phyloP scores from a whole-genome alignment of 768 basidiomycete species.

The Podaxis carcinomalis region DNA sequence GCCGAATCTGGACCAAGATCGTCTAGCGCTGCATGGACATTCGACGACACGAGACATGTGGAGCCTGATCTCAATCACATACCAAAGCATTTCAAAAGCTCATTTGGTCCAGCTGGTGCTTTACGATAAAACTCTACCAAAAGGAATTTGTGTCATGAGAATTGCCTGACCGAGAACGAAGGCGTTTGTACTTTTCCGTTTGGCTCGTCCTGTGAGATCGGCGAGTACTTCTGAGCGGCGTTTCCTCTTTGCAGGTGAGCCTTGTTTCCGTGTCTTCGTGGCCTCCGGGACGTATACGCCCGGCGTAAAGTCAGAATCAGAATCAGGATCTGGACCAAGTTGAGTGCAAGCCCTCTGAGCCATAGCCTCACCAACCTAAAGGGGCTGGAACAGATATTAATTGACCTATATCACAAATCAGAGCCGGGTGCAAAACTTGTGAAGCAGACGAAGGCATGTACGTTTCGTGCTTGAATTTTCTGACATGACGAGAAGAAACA shows the following conservation, averaged over 20 bases:
- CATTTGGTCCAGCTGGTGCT: background rate
- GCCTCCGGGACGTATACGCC: slow-evolving; percentile 32
- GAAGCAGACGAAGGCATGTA: slow-evolving; percentile 11
- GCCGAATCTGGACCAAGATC: slow-evolving; percentile 1
- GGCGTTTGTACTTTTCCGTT: slow-evolving; percentile 9
- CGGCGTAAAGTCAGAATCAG: slow-evolving; percentile 47
- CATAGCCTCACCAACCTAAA: slow-evolving; percentile 23
- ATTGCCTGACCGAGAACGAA: background rate
- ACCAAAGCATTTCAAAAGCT: slow-evolving; percentile 5
- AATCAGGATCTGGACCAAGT: slow-evolving; percentile 33
- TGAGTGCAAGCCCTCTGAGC: background rate
- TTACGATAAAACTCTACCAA: background rate
- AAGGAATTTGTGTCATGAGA: background rate
- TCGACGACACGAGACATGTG: background rate
- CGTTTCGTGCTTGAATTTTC: slow-evolving; percentile 24
- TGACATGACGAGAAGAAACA: background rate
- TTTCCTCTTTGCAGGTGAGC: slow-evolving; percentile 11
- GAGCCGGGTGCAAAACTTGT: background rate
- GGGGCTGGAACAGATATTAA: slow-evolving; percentile 30
- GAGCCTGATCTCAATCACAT: background rate
- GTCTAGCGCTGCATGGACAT: background rate
- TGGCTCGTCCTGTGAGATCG: background rate
- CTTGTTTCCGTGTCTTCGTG: slow-evolving; percentile 24
- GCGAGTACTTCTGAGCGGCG: background rate
- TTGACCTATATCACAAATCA: slow-evolving; percentile 23